Evolutionary conservation across 805 yeast species (phyloP).

Genomic region (Pichia cabralensis): DNA sequence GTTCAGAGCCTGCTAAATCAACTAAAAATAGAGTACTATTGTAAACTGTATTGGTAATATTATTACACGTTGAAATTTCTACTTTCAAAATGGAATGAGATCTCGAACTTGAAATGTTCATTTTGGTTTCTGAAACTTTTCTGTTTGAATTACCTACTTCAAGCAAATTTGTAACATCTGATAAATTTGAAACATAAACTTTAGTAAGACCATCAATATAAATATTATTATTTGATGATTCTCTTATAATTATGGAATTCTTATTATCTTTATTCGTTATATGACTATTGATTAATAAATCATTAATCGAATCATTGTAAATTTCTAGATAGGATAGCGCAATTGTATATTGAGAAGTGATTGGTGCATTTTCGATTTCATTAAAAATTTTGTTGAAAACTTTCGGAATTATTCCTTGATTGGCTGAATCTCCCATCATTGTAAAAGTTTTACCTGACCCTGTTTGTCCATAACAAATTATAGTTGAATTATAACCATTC

Average conservation of each 20-base stretch:
- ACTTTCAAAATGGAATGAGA: conserved; percentile 75
- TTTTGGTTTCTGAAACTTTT: conserved; percentile 31
- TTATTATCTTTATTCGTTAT: conserved; percentile 25
- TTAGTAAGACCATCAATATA: conserved; percentile 63
- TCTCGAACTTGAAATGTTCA: conserved; percentile 48
- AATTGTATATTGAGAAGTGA: conserved; percentile 24
- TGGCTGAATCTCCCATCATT: conserved; percentile 50
- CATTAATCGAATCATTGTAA: conserved; percentile 67
- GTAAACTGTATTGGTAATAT: conserved; percentile 46
- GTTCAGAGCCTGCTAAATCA: conserved; percentile 82
- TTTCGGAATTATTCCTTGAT: conserved; percentile 62
- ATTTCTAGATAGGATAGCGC: conserved; percentile 72
- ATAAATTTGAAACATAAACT: conserved; percentile 45
- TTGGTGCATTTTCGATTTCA: conserved; percentile 25
- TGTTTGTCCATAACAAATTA: conserved; percentile 66
- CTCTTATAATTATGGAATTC: conserved; percentile 51
- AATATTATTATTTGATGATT: conserved; percentile 33
- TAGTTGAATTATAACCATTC: conserved; percentile 41
- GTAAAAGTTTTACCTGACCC: conserved; percentile 80
- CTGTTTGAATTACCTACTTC: conserved; percentile 48
- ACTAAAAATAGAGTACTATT: conserved; percentile 61
- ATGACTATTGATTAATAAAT: conserved; percentile 43
- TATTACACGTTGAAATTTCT: conserved; percentile 31
- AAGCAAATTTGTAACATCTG: conserved; percentile 50
- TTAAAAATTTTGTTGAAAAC: conserved; percentile 57